Evolutionary conservation across 768 basidiomycete genomes (phyloP).

Genomic region (Wakefieldia striispora): DNA sequence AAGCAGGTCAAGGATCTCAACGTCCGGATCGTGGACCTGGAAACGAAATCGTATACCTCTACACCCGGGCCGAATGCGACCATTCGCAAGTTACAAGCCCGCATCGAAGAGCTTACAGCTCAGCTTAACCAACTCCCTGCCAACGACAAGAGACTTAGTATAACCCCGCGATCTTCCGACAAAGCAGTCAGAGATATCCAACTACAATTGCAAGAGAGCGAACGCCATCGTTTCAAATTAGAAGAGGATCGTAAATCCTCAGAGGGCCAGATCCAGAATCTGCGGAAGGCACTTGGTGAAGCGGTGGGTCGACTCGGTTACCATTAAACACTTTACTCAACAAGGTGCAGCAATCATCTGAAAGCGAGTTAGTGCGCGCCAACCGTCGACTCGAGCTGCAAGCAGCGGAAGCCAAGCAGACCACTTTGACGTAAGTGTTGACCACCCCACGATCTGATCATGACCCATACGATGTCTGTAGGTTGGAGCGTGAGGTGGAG

Average conservation of each 20-base stretch:
- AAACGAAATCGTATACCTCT: constrained; percentile 70
- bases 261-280: constrained; percentile 53
- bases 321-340: constrained; percentile 1
- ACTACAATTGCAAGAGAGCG: constrained; percentile 55
- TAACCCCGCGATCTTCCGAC: constrained; percentile 41
- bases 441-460: neutral
- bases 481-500: constrained; percentile 68
- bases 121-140: constrained; percentile 43
- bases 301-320: constrained; percentile 45
- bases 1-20: constrained; percentile 85
- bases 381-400: constrained; percentile 79
- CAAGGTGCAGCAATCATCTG: constrained; percentile 60
- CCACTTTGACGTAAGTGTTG: constrained; percentile 56
- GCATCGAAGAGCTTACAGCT: constrained; percentile 65
- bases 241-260: constrained; percentile 65
- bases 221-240: constrained; percentile 56
- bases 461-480: constrained; percentile 22
- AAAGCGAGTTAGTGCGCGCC: constrained; percentile 61
- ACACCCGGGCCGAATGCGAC: constrained; percentile 56
- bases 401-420: constrained; percentile 70
- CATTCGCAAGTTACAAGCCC: constrained; percentile 61
- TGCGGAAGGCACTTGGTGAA: constrained; percentile 59
- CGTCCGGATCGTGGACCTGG: constrained; percentile 77
- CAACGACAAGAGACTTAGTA: constrained; percentile 39
- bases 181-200: constrained; percentile 52